Evolutionary conservation across 179 eudicot species (phyloP).

Genomic region (Amaranthus tricolor): DNA sequence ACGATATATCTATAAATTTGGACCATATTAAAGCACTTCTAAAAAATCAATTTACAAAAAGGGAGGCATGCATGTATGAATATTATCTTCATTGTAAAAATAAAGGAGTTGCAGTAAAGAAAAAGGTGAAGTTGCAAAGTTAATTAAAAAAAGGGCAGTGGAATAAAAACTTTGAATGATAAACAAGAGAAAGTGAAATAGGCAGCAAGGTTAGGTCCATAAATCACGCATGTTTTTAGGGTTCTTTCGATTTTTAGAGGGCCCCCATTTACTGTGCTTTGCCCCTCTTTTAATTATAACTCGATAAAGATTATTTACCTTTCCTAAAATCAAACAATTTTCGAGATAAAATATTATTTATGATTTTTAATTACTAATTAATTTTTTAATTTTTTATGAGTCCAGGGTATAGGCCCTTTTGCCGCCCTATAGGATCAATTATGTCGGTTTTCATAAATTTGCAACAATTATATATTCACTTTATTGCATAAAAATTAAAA

Average conservation of each 20-base stretch:
- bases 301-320: conserved; percentile 7
- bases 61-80: conserved; percentile 1
- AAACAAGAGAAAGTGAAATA: background rate
- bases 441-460: too few relatives aligned
- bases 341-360: too few relatives aligned
- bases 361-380: too few relatives aligned
- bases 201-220: conserved; percentile 13
- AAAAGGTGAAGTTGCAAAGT: background rate
- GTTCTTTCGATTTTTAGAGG: conserved; percentile 10
- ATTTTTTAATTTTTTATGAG: too few relatives aligned
- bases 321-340: background rate
- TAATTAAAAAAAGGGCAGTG: background rate
- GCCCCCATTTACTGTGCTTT: conserved; percentile 16
- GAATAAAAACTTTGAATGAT: background rate
- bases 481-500: too few relatives aligned
- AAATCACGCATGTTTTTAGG: conserved; percentile 36
- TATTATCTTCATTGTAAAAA: background rate
- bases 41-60: background rate
- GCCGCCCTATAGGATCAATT: too few relatives aligned
- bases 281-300: conserved; percentile 1
- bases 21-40: background rate
- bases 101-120: background rate
- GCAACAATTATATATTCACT: too few relatives aligned
- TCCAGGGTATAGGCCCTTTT: too few relatives aligned
- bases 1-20: too few relatives aligned